Conservation (phyloP, 2,329 filamentous ascomycete genomes). For the Cladophialophora exuberans region DNA sequence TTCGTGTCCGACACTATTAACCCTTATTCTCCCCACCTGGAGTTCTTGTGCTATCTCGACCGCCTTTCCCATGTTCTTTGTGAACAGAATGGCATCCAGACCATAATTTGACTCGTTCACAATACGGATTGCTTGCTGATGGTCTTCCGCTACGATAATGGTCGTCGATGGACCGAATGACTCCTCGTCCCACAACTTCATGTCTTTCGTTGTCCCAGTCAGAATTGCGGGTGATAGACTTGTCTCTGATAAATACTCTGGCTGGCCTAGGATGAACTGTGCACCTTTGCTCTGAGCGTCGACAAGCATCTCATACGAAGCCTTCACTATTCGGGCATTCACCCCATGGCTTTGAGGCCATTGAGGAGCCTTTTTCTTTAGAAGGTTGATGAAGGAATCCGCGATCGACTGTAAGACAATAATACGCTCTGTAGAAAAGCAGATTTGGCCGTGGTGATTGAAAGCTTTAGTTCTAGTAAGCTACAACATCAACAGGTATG, state of each 20-base stretch:
- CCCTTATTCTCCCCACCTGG: conserved; percentile 62
- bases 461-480: conserved; percentile 9
- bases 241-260: conserved; percentile 42
- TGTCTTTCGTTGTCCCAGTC: conserved; percentile 65
- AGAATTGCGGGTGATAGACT: conserved; percentile 68
- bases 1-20: conserved; percentile 47
- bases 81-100: conserved; percentile 62
- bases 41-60: conserved; percentile 56
- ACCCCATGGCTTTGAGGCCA: background rate
- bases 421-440: conserved; percentile 81
- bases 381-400: conserved; percentile 54
- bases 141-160: too few relatives aligned
- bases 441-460: conserved; percentile 69
- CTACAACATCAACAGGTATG: background rate
- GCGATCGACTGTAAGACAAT: conserved; percentile 61
- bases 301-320: background rate
- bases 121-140: too few relatives aligned
- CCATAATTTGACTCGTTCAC: conserved; percentile 58
- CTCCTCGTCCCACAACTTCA: conserved; percentile 76
- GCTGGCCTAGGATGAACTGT: conserved; percentile 53
- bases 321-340: background rate
- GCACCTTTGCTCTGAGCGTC: conserved; percentile 40
- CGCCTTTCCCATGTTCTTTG: conserved; percentile 54
- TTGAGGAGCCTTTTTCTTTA: conserved; percentile 39
- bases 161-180: conserved; percentile 79